phyloP scores from a whole-genome alignment of 75 land plant genomes.

The Picea glauca region DNA sequence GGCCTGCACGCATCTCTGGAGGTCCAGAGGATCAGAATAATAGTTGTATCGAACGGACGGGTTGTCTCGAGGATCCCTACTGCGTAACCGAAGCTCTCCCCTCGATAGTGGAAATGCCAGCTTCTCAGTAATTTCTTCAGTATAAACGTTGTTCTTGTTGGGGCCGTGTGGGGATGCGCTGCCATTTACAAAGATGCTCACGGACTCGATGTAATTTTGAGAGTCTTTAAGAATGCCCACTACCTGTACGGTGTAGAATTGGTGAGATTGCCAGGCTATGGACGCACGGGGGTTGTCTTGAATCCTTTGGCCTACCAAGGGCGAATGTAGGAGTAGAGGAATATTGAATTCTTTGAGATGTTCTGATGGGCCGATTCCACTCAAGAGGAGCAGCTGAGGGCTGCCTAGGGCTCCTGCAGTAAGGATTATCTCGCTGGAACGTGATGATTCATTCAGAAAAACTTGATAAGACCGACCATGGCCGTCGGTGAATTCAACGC shows the following conservation, averaged over 20 bases:
- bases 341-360: conserved; percentile 37
- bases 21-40: conserved; percentile 60
- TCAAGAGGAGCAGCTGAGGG: conserved; percentile 76
- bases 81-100: conserved; percentile 54
- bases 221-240: conserved; percentile 63
- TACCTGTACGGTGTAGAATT: conserved; percentile 35
- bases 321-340: conserved; percentile 30
- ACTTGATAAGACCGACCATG: no score
- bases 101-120: conserved; percentile 64
- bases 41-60: conserved; percentile 85
- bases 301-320: conserved; percentile 66
- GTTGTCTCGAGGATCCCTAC: conserved; percentile 51
- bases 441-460: no score
- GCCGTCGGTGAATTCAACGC: no score
- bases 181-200: conserved; percentile 33
- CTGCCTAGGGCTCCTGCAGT: conserved; percentile 77
- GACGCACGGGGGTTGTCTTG: conserved; percentile 76
- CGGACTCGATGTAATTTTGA: conserved; percentile 48
- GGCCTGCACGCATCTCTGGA: conserved; percentile 57
- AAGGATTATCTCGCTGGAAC: conserved; percentile 55
- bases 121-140: conserved; percentile 40
- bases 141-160: background rate
- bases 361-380: conserved; percentile 66
- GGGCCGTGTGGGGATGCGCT: background rate
- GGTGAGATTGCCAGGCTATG: conserved; percentile 44